Evolutionary conservation across 148 eudicot species (phyloP).

Genomic region (Bassia scoparia): DNA sequence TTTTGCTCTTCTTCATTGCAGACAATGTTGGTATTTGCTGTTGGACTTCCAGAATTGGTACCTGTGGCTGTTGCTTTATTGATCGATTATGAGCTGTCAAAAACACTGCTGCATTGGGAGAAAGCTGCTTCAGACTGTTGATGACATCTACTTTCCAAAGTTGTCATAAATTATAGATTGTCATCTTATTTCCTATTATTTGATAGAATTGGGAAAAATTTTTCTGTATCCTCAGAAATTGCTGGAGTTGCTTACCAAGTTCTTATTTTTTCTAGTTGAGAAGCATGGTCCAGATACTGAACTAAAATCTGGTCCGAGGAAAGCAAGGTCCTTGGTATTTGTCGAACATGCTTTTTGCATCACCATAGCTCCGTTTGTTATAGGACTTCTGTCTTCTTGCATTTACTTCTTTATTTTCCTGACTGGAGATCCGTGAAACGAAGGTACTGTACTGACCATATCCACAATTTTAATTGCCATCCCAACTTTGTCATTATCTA

Average conservation of each 20-base stretch:
- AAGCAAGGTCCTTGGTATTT: slow-evolving; percentile 72
- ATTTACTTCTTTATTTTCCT: slow-evolving; percentile 80
- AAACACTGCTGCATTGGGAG: slow-evolving; percentile 82
- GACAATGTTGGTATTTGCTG: slow-evolving; percentile 64
- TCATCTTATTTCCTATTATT: slow-evolving; percentile 69
- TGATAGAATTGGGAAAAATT: slow-evolving; percentile 71
- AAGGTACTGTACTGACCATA: slow-evolving; percentile 43
- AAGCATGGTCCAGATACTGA: slow-evolving; percentile 81
- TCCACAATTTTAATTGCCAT: neutral
- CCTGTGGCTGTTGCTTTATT: slow-evolving; percentile 60
- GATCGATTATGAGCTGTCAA: slow-evolving; percentile 70
- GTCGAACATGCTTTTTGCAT: slow-evolving; percentile 83
- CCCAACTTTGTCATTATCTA: neutral
- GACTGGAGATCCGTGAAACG: slow-evolving; percentile 97
- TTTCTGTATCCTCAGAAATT: slow-evolving; percentile 56
- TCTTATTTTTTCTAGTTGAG: slow-evolving; percentile 54
- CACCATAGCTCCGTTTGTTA: slow-evolving; percentile 85
- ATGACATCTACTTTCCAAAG: slow-evolving; percentile 66
- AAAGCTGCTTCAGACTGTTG: slow-evolving; percentile 71
- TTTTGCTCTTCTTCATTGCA: slow-evolving; percentile 34
- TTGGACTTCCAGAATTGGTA: slow-evolving; percentile 68
- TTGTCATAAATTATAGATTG: slow-evolving; percentile 51
- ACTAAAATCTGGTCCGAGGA: slow-evolving; percentile 80
- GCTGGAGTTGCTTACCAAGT: slow-evolving; percentile 63
- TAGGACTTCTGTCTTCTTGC: slow-evolving; percentile 83